Evolutionary conservation across 306 rosid genomes (phyloP).

Genomic region (Acmispon strigosus): DNA sequence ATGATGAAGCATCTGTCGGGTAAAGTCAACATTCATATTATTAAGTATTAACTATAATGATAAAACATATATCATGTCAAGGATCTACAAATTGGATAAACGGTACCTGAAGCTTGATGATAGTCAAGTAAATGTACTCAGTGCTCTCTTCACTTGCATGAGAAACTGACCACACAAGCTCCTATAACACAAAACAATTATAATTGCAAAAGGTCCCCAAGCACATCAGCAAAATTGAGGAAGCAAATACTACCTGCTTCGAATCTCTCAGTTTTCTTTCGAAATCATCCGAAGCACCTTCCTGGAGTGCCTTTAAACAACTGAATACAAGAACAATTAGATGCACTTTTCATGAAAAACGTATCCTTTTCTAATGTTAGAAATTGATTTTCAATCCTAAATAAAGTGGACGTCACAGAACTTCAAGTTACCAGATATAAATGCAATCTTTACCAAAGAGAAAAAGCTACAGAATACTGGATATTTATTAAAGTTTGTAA

Average conservation of each 20-base stretch:
- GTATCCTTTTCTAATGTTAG: not conserved
- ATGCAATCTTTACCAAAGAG: not conserved
- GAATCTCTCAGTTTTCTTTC: conserved; percentile 53
- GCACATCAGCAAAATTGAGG: conserved; percentile 4
- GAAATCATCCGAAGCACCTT: conserved; percentile 68
- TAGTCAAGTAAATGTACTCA: conserved; percentile 64
- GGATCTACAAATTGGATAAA: conserved; percentile 1
- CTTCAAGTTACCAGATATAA: not conserved
- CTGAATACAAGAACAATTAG: conserved; percentile 32
- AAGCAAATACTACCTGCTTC: conserved; percentile 63
- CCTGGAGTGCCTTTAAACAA: conserved; percentile 86
- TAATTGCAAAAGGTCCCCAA: conserved; percentile 11
- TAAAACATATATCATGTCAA: not conserved
- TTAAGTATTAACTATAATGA: not conserved
- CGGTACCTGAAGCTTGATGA: conserved; percentile 80
- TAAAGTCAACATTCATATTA: not conserved
- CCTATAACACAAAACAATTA: conserved; percentile 40
- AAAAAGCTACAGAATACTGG: not conserved
- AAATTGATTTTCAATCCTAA: conserved; percentile 8
- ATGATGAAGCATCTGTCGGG: conserved; percentile 70
- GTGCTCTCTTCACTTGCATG: conserved; percentile 93
- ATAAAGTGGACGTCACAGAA: not conserved
- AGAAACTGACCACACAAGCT: conserved; percentile 79
- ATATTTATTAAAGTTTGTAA: not conserved
- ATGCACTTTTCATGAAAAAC: not conserved